A percentile compares a stretch with the other conserved stretches of the same genome.
Conservation (phyloP, 805 yeast genomes). For the Saturnispora kantuleensis region DNA sequence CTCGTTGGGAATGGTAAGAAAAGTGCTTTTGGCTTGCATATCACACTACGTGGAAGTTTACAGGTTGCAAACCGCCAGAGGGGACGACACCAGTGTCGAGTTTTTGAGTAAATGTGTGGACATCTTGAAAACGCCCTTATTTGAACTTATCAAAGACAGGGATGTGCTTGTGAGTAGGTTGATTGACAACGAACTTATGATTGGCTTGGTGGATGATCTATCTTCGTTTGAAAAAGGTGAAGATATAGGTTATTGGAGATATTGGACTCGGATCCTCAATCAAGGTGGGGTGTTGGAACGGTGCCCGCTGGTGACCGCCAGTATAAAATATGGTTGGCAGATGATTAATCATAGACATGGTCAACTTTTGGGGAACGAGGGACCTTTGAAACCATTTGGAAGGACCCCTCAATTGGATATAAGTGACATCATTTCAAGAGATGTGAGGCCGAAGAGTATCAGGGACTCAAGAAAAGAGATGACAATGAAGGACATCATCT, state of each 20-base stretch:
- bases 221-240: neutral
- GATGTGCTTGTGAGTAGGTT: neutral
- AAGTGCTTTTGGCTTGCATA: too few relatives aligned
- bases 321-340: slow-evolving; percentile 4
- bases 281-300: neutral
- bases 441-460: too few relatives aligned
- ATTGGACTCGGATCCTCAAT: slow-evolving; percentile 1
- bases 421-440: too few relatives aligned
- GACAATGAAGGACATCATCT: slow-evolving; percentile 58
- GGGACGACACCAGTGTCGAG: neutral
- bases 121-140: neutral
- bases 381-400: neutral
- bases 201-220: neutral
- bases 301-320: neutral
- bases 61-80: too few relatives aligned
- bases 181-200: slow-evolving; percentile 2
- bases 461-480: slow-evolving; percentile 10
- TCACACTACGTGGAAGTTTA: too few relatives aligned
- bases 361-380: neutral
- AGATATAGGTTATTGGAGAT: slow-evolving; percentile 1
- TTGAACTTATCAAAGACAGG: neutral
- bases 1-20: neutral
- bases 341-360: slow-evolving; percentile 1
- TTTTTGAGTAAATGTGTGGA: neutral
- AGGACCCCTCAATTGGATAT: too few relatives aligned